Evolutionary conservation across 345 rosid genomes (phyloP).

Genomic region (Gossypium mustelinum): DNA sequence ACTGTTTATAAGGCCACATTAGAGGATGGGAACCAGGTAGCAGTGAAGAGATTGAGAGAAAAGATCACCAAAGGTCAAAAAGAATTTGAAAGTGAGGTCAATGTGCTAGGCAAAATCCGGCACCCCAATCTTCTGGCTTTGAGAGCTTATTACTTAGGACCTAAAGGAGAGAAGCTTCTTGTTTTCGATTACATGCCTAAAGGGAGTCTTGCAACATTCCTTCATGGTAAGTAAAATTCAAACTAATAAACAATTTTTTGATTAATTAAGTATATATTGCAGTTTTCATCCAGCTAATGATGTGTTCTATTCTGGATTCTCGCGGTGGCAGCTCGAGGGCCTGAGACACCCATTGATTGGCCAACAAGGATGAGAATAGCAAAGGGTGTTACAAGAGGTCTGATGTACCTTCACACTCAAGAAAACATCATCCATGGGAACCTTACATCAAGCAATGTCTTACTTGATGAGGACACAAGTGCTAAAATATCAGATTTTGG

Average conservation of each 20-base stretch:
- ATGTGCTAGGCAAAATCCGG: slow-evolving; percentile 64
- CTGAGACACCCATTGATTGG: slow-evolving; percentile 64
- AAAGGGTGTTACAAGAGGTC: slow-evolving; percentile 64
- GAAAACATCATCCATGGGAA: slow-evolving; percentile 81
- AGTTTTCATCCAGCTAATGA: neutral
- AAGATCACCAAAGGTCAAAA: slow-evolving; percentile 76
- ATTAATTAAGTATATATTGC: neutral
- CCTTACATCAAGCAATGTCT: slow-evolving; percentile 70
- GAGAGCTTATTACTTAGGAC: slow-evolving; percentile 90
- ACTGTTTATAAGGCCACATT: slow-evolving; percentile 93
- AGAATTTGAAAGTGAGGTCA: slow-evolving; percentile 80
- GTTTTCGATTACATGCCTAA: slow-evolving; percentile 88
- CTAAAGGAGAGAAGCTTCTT: slow-evolving; percentile 95
- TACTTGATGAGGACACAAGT: slow-evolving; percentile 49
- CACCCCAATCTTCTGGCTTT: slow-evolving; percentile 80
- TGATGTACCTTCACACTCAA: slow-evolving; percentile 61
- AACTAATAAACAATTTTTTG: neutral
- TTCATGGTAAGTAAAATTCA: slow-evolving; percentile 58
- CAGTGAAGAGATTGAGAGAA: slow-evolving; percentile 85
- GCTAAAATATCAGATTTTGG: slow-evolving; percentile 76
- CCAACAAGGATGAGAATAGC: slow-evolving; percentile 71
- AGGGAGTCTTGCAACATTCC: slow-evolving; percentile 85
- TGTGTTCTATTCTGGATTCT: slow-evolving; percentile 7
- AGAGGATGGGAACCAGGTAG: slow-evolving; percentile 92
- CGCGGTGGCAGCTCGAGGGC: slow-evolving; percentile 70